phyloP scores from a whole-genome alignment of 345 rosid genomes.

The Rhizophora mangle region DNA sequence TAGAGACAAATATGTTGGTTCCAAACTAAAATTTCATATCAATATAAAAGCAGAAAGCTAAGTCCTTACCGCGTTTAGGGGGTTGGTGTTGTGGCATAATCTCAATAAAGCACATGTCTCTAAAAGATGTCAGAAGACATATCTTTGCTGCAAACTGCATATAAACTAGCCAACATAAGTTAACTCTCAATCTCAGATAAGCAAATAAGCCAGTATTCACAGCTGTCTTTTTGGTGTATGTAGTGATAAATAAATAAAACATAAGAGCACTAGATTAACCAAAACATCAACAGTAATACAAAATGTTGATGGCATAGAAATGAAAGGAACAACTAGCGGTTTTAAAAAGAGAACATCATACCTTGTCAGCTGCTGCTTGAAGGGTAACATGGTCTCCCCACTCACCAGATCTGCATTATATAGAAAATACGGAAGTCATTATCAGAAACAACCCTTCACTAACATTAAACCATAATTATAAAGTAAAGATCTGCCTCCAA shows the following conservation, averaged over 20 bases:
- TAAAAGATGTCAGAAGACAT: constrained; percentile 89
- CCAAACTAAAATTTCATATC: background rate
- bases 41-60: background rate
- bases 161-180: constrained; percentile 12
- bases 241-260: background rate
- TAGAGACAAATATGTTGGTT: background rate
- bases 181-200: background rate
- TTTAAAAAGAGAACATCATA: constrained; percentile 23
- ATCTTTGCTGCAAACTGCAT: constrained; percentile 92
- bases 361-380: constrained; percentile 98
- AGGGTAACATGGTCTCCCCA: constrained; percentile 96
- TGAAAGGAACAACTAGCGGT: constrained; percentile 7
- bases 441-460: background rate
- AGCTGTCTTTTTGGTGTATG: background rate
- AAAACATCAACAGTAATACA: background rate
- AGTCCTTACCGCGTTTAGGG: constrained; percentile 63
- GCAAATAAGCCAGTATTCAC: background rate
- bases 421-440: background rate
- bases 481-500: no score
- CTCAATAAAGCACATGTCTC: constrained; percentile 90
- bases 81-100: constrained; percentile 63
- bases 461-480: constrained; percentile 6
- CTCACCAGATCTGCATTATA: constrained; percentile 69
- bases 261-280: background rate
- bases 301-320: background rate